These are phyloP conservation scores for Hypsizygus marmoreus DNA, from an alignment of 768 basidiomycete species.

Conservation along the genomic window DNA sequence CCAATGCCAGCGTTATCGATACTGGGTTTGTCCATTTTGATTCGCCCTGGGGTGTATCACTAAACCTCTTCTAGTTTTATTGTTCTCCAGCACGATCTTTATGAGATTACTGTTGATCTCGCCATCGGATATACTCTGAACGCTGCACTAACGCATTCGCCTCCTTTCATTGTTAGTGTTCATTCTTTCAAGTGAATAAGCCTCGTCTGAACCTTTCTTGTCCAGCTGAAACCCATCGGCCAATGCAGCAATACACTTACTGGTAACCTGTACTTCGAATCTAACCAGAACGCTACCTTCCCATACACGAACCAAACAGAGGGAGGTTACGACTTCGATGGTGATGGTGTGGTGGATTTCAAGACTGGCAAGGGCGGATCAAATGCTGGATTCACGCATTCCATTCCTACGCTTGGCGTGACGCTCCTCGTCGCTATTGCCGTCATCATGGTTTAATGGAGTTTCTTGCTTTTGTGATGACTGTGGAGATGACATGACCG, in stretches of 20 bases:
- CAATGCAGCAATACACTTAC: conserved; percentile 67
- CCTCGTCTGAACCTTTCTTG: conserved; percentile 2
- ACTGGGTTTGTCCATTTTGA: conserved; percentile 51
- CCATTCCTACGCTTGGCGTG: conserved; percentile 11
- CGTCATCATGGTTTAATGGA: conserved; percentile 12
- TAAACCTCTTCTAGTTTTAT: conserved; percentile 59
- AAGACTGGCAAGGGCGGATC: not conserved
- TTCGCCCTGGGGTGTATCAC: not conserved
- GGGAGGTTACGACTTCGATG: conserved; percentile 38
- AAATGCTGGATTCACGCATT: conserved; percentile 11
- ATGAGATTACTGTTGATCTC: conserved; percentile 82
- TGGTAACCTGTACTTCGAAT: conserved; percentile 82
- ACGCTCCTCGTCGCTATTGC: conserved; percentile 12
- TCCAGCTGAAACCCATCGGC: conserved; percentile 73
- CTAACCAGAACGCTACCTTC: conserved; percentile 70
- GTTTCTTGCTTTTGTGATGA: conserved; percentile 12
- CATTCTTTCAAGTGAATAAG: not conserved
- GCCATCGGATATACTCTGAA: conserved; percentile 87
- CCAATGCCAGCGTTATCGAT: conserved; percentile 58
- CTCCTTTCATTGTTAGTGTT: conserved; percentile 59
- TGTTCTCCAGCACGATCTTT: conserved; percentile 88
- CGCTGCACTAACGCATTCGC: conserved; percentile 66
- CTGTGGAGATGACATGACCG: conserved; percentile 13
- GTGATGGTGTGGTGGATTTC: conserved; percentile 37
- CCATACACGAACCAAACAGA: conserved; percentile 47